phyloP scores from a whole-genome alignment of 805 yeast genomes.

The Myxozyma neglecta region DNA sequence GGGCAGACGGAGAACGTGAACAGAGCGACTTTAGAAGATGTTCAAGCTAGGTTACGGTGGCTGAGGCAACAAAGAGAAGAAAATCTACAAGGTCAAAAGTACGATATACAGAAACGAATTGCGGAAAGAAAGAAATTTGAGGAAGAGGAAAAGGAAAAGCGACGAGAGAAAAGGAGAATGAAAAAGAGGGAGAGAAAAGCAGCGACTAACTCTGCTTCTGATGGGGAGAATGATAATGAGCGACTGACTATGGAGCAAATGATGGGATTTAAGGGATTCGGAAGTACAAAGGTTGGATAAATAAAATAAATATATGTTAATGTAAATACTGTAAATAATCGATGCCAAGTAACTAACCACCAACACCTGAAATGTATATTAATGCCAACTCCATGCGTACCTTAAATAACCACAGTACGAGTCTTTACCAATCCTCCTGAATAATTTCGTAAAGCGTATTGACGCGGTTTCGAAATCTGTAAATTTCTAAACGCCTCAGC shows the following conservation, averaged over 20 bases:
- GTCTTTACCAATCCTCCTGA: conserved; percentile 64
- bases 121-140: conserved; percentile 43
- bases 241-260: conserved; percentile 38
- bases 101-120: conserved; percentile 46
- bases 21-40: conserved; percentile 51
- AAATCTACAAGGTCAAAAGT: conserved; percentile 31
- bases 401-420: conserved; percentile 51
- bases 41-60: conserved; percentile 44
- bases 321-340: not conserved
- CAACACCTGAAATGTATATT: not conserved
- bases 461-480: conserved; percentile 58
- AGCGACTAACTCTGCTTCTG: conserved; percentile 6
- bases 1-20: conserved; percentile 45
- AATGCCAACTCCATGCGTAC: not conserved
- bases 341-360: not conserved
- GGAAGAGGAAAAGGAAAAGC: conserved; percentile 42
- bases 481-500: conserved; percentile 86
- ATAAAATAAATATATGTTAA: not conserved
- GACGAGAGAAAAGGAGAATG: conserved; percentile 21
- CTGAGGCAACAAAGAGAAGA: conserved; percentile 41
- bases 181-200: conserved; percentile 30
- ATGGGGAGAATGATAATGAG: not conserved
- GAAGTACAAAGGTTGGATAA: conserved; percentile 45
- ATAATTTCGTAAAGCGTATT: conserved; percentile 66
- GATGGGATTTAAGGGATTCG: conserved; percentile 66